Evolutionary conservation across 176 grass and related monocot genomes (phyloP).

Genomic region (Paspalum vaginatum): DNA sequence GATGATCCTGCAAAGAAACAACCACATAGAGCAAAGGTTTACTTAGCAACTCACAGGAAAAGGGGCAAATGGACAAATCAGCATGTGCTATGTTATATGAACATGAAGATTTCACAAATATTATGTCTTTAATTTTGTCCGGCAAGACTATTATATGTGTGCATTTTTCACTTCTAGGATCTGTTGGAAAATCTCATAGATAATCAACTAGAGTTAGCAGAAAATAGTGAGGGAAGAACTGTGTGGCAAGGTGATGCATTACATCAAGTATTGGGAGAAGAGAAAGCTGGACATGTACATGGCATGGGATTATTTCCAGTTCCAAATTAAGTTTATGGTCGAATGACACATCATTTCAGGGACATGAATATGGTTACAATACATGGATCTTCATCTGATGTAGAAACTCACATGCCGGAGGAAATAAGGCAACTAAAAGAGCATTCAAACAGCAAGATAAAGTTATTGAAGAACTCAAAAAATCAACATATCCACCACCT

Average conservation of each 20-base stretch:
- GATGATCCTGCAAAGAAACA: conserved; percentile 23
- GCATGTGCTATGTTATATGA: not conserved
- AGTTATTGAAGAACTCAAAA: no score
- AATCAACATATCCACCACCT: no score
- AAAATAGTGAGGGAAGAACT: conserved; percentile 3
- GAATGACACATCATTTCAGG: not conserved
- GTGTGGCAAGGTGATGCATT: conserved; percentile 39
- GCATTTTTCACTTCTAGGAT: not conserved
- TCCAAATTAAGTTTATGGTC: no score
- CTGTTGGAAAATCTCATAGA: conserved; percentile 10
- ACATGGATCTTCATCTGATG: not conserved
- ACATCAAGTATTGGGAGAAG: conserved; percentile 24
- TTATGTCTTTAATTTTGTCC: not conserved
- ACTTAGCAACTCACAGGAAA: conserved; percentile 36
- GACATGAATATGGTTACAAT: not conserved
- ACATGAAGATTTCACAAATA: not conserved
- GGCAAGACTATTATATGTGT: not conserved
- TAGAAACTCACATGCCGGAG: not conserved
- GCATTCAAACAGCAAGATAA: no score
- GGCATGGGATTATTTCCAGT: no score
- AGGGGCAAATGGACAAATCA: not conserved
- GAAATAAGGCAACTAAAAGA: not conserved
- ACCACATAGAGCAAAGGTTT: conserved; percentile 25
- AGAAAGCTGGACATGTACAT: no score
- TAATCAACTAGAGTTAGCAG: not conserved